Percentiles rank a stretch among this genome's conserved stretches.
Evolutionary conservation across 129 eudicot genomes (phyloP).

Genomic region (Calendula officinalis): DNA sequence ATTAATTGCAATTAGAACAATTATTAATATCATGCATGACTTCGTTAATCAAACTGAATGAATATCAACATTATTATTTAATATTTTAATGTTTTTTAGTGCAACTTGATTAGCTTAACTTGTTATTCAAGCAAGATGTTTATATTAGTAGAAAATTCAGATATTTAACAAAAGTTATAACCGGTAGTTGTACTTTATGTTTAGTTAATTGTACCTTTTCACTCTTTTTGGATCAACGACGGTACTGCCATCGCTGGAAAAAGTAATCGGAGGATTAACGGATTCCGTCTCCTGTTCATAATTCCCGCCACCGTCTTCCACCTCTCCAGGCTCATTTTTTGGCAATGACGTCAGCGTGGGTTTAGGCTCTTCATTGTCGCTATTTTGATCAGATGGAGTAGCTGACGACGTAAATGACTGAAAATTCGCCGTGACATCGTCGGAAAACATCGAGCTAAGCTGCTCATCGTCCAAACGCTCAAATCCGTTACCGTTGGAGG

Average conservation of each 20-base stretch:
- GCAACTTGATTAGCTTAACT: constrained; percentile 22
- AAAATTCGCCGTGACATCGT: constrained; percentile 36
- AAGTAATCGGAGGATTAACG: constrained; percentile 5
- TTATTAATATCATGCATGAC: background rate
- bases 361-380: constrained; percentile 42
- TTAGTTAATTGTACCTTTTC: constrained; percentile 26
- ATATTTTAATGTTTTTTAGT: background rate
- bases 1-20: background rate
- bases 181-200: background rate
- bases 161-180: background rate
- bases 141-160: too few relatives aligned
- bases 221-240: constrained; percentile 43
- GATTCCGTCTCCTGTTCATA: constrained; percentile 24
- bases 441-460: constrained; percentile 71
- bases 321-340: constrained; percentile 70
- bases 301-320: constrained; percentile 41
- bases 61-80: too few relatives aligned
- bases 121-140: constrained; percentile 17
- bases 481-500: constrained; percentile 35
- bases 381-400: constrained; percentile 52
- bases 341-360: background rate
- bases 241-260: constrained; percentile 34
- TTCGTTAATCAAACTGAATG: constrained; percentile 1
- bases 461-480: constrained; percentile 81
- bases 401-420: constrained; percentile 18